Conservation (phyloP, 2,329 filamentous ascomycete species). For the Didymella glomerata region DNA sequence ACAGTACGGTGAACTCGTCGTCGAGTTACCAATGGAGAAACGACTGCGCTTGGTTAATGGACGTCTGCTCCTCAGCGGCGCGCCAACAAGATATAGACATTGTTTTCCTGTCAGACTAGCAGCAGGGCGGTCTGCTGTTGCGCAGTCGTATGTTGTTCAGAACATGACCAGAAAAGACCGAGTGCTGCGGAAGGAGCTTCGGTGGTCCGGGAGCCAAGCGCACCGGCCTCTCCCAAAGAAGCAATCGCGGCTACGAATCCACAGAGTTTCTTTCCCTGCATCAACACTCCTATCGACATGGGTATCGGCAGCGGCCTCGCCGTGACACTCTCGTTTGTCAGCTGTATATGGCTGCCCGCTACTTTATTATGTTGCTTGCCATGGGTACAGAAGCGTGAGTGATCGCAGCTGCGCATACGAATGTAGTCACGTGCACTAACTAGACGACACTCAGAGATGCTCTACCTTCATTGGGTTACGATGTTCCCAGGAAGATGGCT, state of each 20-base stretch:
- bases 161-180: not conserved
- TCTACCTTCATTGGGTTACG: conserved; percentile 49
- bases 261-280: conserved; percentile 8
- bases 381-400: conserved; percentile 50
- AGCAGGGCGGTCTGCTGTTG: not conserved
- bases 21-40: not conserved
- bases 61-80: not conserved
- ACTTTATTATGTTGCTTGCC: conserved; percentile 48
- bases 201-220: not conserved
- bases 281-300: conserved; percentile 16
- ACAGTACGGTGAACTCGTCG: not conserved
- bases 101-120: not conserved
- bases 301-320: conserved; percentile 19
- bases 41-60: not conserved
- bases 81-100: not conserved
- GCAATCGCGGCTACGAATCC: conserved; percentile 11
- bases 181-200: not conserved
- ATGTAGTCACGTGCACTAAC: conserved; percentile 4
- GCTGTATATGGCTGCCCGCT: conserved; percentile 47
- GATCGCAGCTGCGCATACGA: conserved; percentile 6
- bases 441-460: conserved; percentile 36
- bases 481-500: conserved; percentile 49
- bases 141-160: not conserved
- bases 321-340: conserved; percentile 37
- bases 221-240: not conserved